Conservation (phyloP, 768 basidiomycete species). For the Imleria badia region DNA sequence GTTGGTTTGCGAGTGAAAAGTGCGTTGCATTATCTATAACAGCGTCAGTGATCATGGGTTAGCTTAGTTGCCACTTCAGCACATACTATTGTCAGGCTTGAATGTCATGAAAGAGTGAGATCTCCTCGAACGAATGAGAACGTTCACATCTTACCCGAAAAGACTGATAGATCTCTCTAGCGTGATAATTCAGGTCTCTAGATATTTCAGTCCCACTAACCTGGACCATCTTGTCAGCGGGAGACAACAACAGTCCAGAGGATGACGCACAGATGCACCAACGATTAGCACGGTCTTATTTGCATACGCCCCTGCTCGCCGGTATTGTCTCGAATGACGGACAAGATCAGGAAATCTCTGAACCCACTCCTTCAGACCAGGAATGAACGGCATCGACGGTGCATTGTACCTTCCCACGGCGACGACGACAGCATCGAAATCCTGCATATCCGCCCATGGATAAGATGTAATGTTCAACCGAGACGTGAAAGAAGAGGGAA, state of each 20-base stretch:
- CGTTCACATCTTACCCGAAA: slow-evolving; percentile 1
- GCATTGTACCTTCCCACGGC: neutral
- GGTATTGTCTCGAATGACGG: slow-evolving; percentile 42
- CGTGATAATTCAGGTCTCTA: slow-evolving; percentile 1
- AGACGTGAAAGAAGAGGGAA: neutral
- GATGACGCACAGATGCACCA: no score
- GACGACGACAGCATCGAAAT: slow-evolving; percentile 9
- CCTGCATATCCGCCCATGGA: no score
- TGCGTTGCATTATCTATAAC: neutral
- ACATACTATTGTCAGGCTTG: slow-evolving; percentile 7
- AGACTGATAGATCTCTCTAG: slow-evolving; percentile 1
- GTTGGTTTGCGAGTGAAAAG: neutral
- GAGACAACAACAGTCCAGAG: no score
- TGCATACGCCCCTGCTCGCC: slow-evolving; percentile 35
- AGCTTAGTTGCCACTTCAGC: no score
- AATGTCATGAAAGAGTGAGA: neutral
- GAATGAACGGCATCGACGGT: slow-evolving; percentile 4
- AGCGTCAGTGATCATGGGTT: neutral
- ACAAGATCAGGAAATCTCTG: slow-evolving; percentile 34
- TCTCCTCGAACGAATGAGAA: no score
- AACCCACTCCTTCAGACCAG: slow-evolving; percentile 2
- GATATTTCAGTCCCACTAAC: no score
- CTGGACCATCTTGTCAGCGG: no score
- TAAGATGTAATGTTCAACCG: neutral
- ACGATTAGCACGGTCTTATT: slow-evolving; percentile 43